Evolutionary conservation across 345 rosid species (phyloP).

Genomic region (Gossypium sturtianum): DNA sequence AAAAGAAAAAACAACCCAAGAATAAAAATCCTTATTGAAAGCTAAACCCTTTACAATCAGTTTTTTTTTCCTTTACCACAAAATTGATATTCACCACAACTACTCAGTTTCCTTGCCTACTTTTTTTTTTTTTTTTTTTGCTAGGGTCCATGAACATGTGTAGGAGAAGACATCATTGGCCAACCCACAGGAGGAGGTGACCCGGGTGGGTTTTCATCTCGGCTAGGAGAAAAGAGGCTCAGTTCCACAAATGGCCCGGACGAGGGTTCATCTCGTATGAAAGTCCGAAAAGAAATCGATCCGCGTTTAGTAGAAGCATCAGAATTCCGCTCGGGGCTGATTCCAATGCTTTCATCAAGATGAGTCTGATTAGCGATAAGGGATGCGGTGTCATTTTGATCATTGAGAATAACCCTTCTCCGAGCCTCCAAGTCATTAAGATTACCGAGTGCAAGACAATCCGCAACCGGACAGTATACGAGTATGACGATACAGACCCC

Average conservation of each 20-base stretch:
- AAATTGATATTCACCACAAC: slow-evolving; percentile 55
- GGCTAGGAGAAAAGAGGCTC: slow-evolving; percentile 64
- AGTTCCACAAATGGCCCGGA: slow-evolving; percentile 49
- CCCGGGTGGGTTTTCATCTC: slow-evolving; percentile 38
- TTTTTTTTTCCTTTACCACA: slow-evolving; percentile 51
- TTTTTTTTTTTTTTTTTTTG: background rate
- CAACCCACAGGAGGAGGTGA: slow-evolving; percentile 54
- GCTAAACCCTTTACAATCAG: slow-evolving; percentile 75
- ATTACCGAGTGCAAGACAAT: slow-evolving; percentile 76
- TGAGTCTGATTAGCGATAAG: slow-evolving; percentile 51
- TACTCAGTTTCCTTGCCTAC: slow-evolving; percentile 15
- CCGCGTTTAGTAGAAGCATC: slow-evolving; percentile 58
- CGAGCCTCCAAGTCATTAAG: slow-evolving; percentile 57
- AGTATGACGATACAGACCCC: slow-evolving; percentile 76
- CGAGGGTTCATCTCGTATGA: slow-evolving; percentile 41
- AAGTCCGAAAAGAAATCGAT: slow-evolving; percentile 55
- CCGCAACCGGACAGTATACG: slow-evolving; percentile 86
- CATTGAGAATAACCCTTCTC: slow-evolving; percentile 37
- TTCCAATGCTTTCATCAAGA: slow-evolving; percentile 36
- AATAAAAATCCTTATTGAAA: slow-evolving; percentile 44
- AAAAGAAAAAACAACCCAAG: slow-evolving; percentile 25
- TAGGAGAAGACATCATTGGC: slow-evolving; percentile 45
- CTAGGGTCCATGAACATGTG: slow-evolving; percentile 28
- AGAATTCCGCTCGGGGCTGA: slow-evolving; percentile 49
- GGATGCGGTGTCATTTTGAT: slow-evolving; percentile 47